Conservation (phyloP, 805 yeast species). For the Cyberlindnera misumaiensis region DNA sequence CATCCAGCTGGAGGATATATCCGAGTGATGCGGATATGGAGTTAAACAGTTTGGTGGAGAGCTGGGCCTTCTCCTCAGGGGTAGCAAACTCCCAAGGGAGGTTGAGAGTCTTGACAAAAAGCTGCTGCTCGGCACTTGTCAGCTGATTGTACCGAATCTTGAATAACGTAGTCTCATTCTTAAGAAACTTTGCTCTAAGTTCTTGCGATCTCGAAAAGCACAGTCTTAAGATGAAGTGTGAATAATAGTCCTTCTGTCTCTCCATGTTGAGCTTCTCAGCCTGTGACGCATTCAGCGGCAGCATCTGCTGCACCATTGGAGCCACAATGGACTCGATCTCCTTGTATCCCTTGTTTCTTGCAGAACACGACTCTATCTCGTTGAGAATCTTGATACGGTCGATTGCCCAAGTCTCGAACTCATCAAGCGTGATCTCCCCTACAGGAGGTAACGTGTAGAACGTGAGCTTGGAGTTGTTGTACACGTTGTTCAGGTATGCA, state of each 20-base stretch:
- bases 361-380: conserved; percentile 72
- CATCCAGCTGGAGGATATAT: conserved; percentile 36
- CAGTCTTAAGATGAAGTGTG: conserved; percentile 81
- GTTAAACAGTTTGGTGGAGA: conserved; percentile 44
- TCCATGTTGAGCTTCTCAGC: conserved; percentile 32
- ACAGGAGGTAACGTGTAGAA: conserved; percentile 74
- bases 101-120: conserved; percentile 58
- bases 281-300: conserved; percentile 50
- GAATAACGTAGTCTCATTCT: conserved; percentile 71
- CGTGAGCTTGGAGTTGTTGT: conserved; percentile 54
- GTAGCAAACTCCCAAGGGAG: conserved; percentile 67
- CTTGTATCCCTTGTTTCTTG: conserved; percentile 53
- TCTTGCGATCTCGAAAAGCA: conserved; percentile 89
- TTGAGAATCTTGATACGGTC: conserved; percentile 79
- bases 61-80: conserved; percentile 49
- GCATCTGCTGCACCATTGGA: conserved; percentile 53
- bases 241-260: conserved; percentile 82
- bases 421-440: conserved; percentile 83
- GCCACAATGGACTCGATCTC: conserved; percentile 62
- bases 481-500: conserved; percentile 31
- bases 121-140: conserved; percentile 58
- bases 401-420: conserved; percentile 94
- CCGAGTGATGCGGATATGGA: conserved; percentile 40
- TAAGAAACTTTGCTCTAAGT: conserved; percentile 68
- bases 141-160: conserved; percentile 62